Base-by-base conservation (phyloP, 441 rosid species). In the Brassica hybrid region DNA sequence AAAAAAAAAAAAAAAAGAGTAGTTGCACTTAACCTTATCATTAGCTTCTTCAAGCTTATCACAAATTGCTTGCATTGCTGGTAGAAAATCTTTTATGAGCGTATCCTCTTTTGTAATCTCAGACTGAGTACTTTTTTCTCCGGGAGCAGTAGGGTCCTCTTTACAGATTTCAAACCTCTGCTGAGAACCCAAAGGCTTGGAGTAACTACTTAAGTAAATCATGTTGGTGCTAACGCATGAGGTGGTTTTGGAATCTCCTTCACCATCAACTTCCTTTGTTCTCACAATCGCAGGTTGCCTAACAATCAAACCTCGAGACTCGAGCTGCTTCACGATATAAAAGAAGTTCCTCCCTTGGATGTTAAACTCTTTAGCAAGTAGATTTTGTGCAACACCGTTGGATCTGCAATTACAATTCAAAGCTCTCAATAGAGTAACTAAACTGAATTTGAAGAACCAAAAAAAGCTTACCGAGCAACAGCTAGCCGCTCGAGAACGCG, bases 11-110 rank as follows among this genome's bases (percentile, higher is more conserved):
- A 34, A 10, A 16, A 79, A 12, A 64, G n/a, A n/a, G n/a, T n/a
- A n/a, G n/a, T n/a, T n/a, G n/a, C n/a, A n/a, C n/a, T 59, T 4
- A 62, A 94, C 98, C 94, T 90, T 92, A 65, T 88, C 93, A 66
- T 87, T 88, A 54, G 93, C 93, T 73, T 85, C 87, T 81, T 91
- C 92, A 79, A 96, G 98, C 76, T 84, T 90, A 84, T 92, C 90
- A 83, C 94, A 94, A 54, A 92, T 73, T 36, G 92, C 96, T 85
- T 78, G 83, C 97, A 94, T 90, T 48, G 94, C 94, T 5, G 97
- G 96, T 67, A 88, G 74, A 84, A 81, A 90, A 86, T 96, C 99
- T 82, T 84, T 92, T 58, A 91, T 84, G 5, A 80, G 86, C 68
- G 94, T 85, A 72, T 90, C 90, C 72, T 94, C 95, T 79, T 78